These are phyloP conservation scores for Sporisorium exsertum DNA, from an alignment of 1,284 basidiomycete species.

Conservation along the genomic window DNA sequence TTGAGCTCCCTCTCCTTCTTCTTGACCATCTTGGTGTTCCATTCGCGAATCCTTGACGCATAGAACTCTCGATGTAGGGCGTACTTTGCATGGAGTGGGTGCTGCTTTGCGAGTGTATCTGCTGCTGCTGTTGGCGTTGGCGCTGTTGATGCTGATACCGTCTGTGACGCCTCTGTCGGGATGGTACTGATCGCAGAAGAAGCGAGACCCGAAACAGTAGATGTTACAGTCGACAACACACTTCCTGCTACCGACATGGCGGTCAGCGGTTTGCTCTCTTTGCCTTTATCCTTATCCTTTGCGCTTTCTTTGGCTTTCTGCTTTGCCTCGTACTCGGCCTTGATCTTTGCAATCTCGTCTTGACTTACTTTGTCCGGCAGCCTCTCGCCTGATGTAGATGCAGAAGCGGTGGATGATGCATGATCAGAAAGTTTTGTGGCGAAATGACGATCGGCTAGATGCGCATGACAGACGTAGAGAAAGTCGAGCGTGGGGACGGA, in stretches of 20 bases:
- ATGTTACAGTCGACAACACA: constrained; percentile 44
- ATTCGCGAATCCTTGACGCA: constrained; percentile 44
- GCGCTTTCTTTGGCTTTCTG: constrained; percentile 34
- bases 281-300: constrained; percentile 28
- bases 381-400: constrained; percentile 7
- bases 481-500: constrained; percentile 55
- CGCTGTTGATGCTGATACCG: constrained; percentile 16
- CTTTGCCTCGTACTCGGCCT: constrained; percentile 49
- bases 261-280: constrained; percentile 29
- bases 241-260: constrained; percentile 36
- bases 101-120: constrained; percentile 19
- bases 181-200: constrained; percentile 29
- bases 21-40: constrained; percentile 47
- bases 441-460: constrained; percentile 58
- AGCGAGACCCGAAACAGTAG: constrained; percentile 36
- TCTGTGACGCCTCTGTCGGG: constrained; percentile 9
- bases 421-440: constrained; percentile 44
- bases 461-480: constrained; percentile 58
- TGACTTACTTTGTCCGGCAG: constrained; percentile 51
- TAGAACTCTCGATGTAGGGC: constrained; percentile 60
- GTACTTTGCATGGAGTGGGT: constrained; percentile 49
- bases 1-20: constrained; percentile 50
- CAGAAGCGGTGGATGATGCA: neutral
- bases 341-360: constrained; percentile 57
- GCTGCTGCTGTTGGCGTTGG: constrained; percentile 7